Base-by-base conservation (phyloP, 2,329 filamentous ascomycete species). In the Lachnellula occidentalis region DNA sequence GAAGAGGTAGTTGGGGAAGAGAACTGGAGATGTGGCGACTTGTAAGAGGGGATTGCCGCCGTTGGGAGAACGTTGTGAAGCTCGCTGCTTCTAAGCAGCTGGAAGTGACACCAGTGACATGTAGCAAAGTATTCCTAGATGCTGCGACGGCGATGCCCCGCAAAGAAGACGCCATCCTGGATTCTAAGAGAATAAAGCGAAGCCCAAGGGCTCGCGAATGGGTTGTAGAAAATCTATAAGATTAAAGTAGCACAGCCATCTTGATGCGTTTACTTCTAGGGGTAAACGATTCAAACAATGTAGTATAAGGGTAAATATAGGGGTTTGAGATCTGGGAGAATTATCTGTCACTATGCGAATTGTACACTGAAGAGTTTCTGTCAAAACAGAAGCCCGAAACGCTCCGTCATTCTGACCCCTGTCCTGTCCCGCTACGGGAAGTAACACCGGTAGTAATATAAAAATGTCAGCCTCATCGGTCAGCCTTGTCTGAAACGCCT, bases 141-240 rank as follows among this genome's bases (percentile, higher is more conserved):
- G 61, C 54, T 55, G 56, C 51, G 36, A 54, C 19, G 37, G 55
- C 56, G 53, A 65, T 14, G 17, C 53, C 52, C 34, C 54, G 51
- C 19, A 63, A 49, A 55, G 58, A 49, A 48, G 55, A 50, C 41
- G 59, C 57, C 65, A 68, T 67, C 27, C 41, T 59, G 37, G 41
- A 34, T 46, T 34, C 19, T 42, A 36, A 21, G 45, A 52, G 37
- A 46, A 50, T 34, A 50, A 50, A 45, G 58, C 61, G 56, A 62
- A 61, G 61, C 64, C 64, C 59, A 51, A 24, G 57, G 64, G 64
- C 61, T 60, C 54, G 59, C 64, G 45, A 48, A 45, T 53, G 53
- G 39, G 21, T 41, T 22, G 22, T 5, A 15, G 14, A 22, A 43
- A 12, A 15, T 15, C 39, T 55, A 41, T 56, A 45, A 51, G 17